phyloP scores from a whole-genome alignment of 306 rosid genomes.

The Medicago ruthenica region DNA sequence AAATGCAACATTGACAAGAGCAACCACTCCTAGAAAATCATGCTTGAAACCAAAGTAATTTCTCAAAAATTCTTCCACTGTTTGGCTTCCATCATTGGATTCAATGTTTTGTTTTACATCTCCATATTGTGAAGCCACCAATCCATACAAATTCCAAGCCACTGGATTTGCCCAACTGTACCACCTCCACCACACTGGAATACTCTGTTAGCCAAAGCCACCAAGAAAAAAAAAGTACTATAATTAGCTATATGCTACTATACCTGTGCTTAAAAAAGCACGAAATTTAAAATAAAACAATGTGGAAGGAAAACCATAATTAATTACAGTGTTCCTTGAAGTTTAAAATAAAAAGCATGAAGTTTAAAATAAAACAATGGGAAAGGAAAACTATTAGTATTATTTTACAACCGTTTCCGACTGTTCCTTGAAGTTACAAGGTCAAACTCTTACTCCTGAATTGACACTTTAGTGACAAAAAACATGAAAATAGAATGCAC shows the following conservation, averaged over 20 bases:
- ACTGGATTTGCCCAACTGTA: conserved; percentile 60
- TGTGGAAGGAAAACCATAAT: too few species aligned
- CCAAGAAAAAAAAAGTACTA: conserved; percentile 1
- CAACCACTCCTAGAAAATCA: conserved; percentile 57
- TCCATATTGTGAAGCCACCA: conserved; percentile 65
- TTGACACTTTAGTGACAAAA: neutral
- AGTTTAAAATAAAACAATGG: too few species aligned
- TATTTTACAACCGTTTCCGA: neutral
- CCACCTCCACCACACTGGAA: conserved; percentile 72
- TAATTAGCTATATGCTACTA: neutral
- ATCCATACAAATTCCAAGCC: conserved; percentile 67
- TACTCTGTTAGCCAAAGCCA: conserved; percentile 46
- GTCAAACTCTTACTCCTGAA: neutral
- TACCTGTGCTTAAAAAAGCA: neutral
- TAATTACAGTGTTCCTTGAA: too few species aligned
- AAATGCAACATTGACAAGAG: conserved; percentile 45
- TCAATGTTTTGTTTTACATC: conserved; percentile 44
- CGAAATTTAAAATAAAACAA: too few species aligned
- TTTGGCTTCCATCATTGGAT: conserved; percentile 3
- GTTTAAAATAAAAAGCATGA: neutral
- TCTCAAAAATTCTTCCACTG: conserved; percentile 49
- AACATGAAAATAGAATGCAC: neutral
- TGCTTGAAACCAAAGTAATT: conserved; percentile 53
- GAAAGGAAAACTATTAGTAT: too few species aligned
- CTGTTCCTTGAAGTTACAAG: neutral